Percentiles rank a stretch among this genome's conserved stretches.
Evolutionary conservation across 805 yeast genomes (phyloP).

Genomic region (Lipomyces anomalus): DNA sequence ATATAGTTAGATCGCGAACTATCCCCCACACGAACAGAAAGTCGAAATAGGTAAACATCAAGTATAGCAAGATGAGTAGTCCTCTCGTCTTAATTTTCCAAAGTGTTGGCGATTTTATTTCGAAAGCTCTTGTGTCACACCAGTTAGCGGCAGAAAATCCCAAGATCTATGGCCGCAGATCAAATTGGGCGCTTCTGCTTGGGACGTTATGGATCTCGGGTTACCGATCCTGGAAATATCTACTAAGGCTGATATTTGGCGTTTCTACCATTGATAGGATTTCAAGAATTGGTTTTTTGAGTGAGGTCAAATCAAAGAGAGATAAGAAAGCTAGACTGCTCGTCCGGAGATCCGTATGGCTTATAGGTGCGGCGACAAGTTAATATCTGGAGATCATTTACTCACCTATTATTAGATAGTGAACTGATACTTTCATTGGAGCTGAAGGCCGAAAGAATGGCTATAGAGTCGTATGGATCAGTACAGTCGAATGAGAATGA

Average conservation of each 20-base stretch:
- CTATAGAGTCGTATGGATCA: constrained; percentile 8
- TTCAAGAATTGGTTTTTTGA: constrained; percentile 13
- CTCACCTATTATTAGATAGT: constrained; percentile 1
- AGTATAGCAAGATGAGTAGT: too few relatives aligned
- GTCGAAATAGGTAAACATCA: too few relatives aligned
- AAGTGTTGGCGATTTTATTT: too few relatives aligned
- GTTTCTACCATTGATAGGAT: constrained; percentile 15
- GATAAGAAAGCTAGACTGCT: constrained; percentile 1
- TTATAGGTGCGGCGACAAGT: constrained; percentile 5
- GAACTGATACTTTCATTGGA: constrained; percentile 18
- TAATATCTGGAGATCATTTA: background rate
- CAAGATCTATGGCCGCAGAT: too few relatives aligned
- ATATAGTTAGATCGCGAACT: too few relatives aligned
- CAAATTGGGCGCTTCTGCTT: background rate
- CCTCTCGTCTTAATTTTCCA: too few relatives aligned
- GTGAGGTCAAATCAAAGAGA: background rate
- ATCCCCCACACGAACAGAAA: too few relatives aligned
- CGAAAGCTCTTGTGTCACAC: too few relatives aligned
- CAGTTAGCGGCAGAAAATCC: too few relatives aligned
- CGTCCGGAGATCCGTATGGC: constrained; percentile 21
- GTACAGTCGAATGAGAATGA: background rate
- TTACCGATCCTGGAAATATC: constrained; percentile 10
- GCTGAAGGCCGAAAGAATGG: constrained; percentile 9
- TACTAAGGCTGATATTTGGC: constrained; percentile 11
- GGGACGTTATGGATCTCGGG: constrained; percentile 2